Conservation (phyloP, 2,329 filamentous ascomycete species). For the Pseudodiploospora longispora region DNA sequence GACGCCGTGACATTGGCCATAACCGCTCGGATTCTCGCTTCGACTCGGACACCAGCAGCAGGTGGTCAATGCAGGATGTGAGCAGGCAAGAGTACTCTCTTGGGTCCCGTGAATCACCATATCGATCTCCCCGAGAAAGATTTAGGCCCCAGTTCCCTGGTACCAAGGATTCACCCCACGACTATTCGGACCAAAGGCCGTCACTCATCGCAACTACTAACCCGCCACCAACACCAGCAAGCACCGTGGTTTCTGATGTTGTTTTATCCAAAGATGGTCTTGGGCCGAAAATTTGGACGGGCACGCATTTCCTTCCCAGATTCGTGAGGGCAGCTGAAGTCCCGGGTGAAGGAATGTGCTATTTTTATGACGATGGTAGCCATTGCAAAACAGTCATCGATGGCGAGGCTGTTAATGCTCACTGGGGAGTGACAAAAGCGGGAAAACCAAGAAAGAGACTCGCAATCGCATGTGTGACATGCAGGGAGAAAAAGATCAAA, state of each 20-base stretch:
- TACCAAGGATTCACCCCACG: slow-evolving; percentile 22
- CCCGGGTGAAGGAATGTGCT: slow-evolving; percentile 72
- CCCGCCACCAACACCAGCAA: slow-evolving; percentile 20
- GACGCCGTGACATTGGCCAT: slow-evolving; percentile 32
- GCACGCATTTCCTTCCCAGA: slow-evolving; percentile 57
- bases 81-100: slow-evolving; percentile 38
- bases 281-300: slow-evolving; percentile 62
- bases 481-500: slow-evolving; percentile 95
- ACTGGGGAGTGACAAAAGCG: slow-evolving; percentile 90
- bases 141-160: slow-evolving; percentile 30
- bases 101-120: slow-evolving; percentile 30
- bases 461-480: slow-evolving; percentile 87
- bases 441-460: slow-evolving; percentile 87
- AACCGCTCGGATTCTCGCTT: slow-evolving; percentile 25
- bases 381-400: slow-evolving; percentile 79
- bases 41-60: slow-evolving; percentile 27
- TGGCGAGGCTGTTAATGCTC: slow-evolving; percentile 78
- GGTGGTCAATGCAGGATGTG: slow-evolving; percentile 32
- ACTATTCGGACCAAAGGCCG: slow-evolving; percentile 19
- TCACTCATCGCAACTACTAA: slow-evolving; percentile 11
- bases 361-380: slow-evolving; percentile 78
- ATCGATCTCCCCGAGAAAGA: slow-evolving; percentile 25
- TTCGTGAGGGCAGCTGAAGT: slow-evolving; percentile 59
- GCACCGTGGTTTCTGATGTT: slow-evolving; percentile 30
- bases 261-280: slow-evolving; percentile 49